phyloP scores from a whole-genome alignment of 2,329 filamentous ascomycete genomes.

The Aspergillus unguis region DNA sequence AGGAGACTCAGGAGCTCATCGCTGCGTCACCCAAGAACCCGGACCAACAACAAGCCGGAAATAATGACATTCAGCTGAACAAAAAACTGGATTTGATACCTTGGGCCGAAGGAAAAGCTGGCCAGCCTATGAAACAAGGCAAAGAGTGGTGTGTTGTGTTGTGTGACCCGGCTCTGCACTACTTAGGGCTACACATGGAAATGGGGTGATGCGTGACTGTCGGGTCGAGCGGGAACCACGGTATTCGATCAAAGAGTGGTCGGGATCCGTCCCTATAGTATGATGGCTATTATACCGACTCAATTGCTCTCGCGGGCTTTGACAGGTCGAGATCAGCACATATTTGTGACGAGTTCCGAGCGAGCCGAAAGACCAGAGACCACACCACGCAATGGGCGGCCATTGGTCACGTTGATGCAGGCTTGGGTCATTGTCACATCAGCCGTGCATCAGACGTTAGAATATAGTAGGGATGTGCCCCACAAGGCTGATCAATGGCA shows the following conservation, averaged over 20 bases:
- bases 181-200: background rate
- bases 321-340: background rate
- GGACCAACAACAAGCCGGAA: background rate
- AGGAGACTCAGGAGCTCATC: background rate
- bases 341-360: background rate
- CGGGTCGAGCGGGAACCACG: background rate
- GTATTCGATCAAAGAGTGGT: background rate
- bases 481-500: slow-evolving; percentile 1
- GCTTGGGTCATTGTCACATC: background rate
- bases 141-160: slow-evolving; percentile 1
- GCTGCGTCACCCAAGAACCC: background rate
- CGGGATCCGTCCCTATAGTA: background rate
- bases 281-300: too few relatives aligned
- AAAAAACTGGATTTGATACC: too few relatives aligned
- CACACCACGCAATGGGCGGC: background rate
- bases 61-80: too few relatives aligned
- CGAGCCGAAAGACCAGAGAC: background rate
- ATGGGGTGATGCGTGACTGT: slow-evolving; percentile 1
- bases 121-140: background rate
- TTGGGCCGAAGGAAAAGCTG: background rate
- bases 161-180: slow-evolving; percentile 1
- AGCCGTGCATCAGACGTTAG: background rate
- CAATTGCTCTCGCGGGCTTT: background rate
- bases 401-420: background rate
- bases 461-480: background rate